Evolutionary conservation across 371 early-diverging fungal genomes (phyloP).

Genomic region (Mortierella polycephala): DNA sequence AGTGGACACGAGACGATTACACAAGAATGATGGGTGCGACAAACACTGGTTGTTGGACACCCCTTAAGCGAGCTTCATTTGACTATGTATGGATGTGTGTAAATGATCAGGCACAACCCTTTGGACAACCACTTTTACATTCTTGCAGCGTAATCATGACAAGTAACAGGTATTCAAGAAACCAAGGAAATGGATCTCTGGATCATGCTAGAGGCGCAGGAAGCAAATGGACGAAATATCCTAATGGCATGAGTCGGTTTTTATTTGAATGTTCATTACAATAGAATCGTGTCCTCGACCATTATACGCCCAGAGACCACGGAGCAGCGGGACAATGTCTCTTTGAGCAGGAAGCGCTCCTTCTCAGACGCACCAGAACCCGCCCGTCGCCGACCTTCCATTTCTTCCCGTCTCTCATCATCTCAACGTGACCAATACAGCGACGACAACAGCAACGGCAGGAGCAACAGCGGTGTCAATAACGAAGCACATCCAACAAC

Average conservation of each 20-base stretch:
- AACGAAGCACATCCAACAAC: conserved; percentile 1
- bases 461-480: background rate
- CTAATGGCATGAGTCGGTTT: too few relatives aligned
- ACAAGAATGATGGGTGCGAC: too few relatives aligned
- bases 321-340: background rate
- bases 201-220: background rate
- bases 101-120: too few relatives aligned
- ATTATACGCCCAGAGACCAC: conserved; percentile 30
- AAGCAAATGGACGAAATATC: background rate
- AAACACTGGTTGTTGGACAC: too few relatives aligned
- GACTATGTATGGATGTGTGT: too few relatives aligned
- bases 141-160: too few relatives aligned
- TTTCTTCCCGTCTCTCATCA: conserved; percentile 17
- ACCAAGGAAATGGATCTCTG: too few relatives aligned
- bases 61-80: too few relatives aligned
- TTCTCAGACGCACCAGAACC: conserved; percentile 30
- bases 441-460: background rate
- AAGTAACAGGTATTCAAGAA: too few relatives aligned
- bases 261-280: background rate
- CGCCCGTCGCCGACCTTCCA: conserved; percentile 4
- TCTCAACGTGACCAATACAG: background rate
- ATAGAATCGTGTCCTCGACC: conserved; percentile 41
- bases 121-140: too few relatives aligned
- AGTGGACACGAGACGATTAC: too few relatives aligned
- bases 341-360: conserved; percentile 18